Conservation (phyloP, 2,329 filamentous ascomycete genomes). For the Alternaria conjuncta region DNA sequence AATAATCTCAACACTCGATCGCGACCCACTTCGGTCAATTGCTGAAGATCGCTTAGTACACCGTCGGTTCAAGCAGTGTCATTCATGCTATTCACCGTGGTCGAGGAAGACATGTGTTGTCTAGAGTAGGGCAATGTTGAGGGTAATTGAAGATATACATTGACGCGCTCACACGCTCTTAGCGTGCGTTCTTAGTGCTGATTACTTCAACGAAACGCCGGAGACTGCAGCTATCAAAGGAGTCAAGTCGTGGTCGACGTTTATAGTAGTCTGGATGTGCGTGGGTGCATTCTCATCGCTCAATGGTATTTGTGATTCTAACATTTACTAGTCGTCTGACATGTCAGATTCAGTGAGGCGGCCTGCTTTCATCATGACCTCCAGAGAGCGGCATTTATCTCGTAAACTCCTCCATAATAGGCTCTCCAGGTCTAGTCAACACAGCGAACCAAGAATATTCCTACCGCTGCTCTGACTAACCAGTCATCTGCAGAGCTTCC, state of each 20-base stretch:
- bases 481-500: no score
- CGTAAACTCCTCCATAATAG: no score
- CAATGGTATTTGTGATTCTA: no score
- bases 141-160: not conserved
- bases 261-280: no score
- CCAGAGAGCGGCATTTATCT: not conserved
- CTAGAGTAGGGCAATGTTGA: not conserved
- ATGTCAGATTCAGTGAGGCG: no score
- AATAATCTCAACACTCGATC: no score
- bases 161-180: not conserved
- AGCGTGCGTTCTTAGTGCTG: not conserved
- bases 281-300: not conserved
- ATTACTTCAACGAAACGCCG: not conserved
- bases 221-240: not conserved
- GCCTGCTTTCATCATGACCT: fast-evolving
- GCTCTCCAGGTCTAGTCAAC: no score
- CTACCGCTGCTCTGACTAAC: not conserved
- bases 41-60: no score
- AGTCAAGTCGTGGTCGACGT: not conserved
- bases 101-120: not conserved
- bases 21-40: no score
- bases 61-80: no score
- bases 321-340: no score
- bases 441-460: no score
- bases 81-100: not conserved